Evolutionary conservation across 2,329 filamentous ascomycete genomes (phyloP).

Genomic region (Lachnellula occidentalis): DNA sequence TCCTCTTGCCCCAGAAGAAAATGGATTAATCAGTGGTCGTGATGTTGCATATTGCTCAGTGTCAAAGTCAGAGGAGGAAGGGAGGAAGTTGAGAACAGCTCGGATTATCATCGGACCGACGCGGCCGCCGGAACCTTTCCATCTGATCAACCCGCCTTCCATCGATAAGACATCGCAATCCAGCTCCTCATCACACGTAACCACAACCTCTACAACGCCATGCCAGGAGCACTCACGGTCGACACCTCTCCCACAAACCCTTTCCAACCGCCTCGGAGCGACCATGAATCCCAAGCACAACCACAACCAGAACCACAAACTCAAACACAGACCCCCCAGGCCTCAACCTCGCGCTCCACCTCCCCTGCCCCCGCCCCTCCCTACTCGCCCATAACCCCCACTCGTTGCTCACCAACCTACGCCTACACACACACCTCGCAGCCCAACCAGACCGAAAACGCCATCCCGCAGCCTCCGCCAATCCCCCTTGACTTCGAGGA

Average conservation of each 20-base stretch:
- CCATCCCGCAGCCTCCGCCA: constrained; percentile 37
- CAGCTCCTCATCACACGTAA: background rate
- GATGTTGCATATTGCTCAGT: too few species aligned
- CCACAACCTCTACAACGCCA: constrained; percentile 5
- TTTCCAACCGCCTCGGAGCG: too few species aligned
- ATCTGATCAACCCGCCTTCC: too few species aligned
- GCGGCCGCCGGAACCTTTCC: too few species aligned
- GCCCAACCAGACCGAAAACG: constrained; percentile 31
- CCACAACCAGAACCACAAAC: constrained; percentile 1
- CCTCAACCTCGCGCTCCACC: constrained; percentile 18
- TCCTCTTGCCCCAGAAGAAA: too few species aligned
- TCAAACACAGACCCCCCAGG: constrained; percentile 3
- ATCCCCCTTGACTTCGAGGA: constrained; percentile 52
- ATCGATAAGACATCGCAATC: background rate
- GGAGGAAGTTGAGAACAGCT: too few species aligned
- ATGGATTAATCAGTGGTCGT: too few species aligned
- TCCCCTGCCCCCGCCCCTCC: constrained; percentile 25
- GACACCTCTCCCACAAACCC: constrained; percentile 15
- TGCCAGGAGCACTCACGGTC: constrained; percentile 22
- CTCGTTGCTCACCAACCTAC: constrained; percentile 18
- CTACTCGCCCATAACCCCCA: constrained; percentile 30
- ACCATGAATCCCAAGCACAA: background rate
- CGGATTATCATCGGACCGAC: too few species aligned
- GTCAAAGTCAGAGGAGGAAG: too few species aligned
- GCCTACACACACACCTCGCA: constrained; percentile 41